phyloP scores from a whole-genome alignment of 2,329 filamentous ascomycete species.

The Calonectria naviculata region DNA sequence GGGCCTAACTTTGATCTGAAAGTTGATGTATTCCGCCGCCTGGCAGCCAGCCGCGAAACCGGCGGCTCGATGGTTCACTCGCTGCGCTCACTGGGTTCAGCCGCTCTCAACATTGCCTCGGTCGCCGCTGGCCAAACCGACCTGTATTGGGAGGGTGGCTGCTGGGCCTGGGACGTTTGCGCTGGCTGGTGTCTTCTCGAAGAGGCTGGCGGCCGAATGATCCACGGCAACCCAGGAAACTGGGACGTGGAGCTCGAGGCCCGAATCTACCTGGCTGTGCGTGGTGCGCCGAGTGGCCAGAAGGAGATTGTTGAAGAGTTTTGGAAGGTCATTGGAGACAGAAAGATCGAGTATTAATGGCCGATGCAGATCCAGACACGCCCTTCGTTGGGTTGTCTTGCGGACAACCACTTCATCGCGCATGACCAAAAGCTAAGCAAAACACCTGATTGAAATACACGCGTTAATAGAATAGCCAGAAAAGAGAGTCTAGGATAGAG shows the following conservation, averaged over 20 bases:
- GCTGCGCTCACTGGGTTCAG: constrained; percentile 76
- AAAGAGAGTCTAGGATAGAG: too few relatives aligned
- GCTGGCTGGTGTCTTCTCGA: constrained; percentile 82
- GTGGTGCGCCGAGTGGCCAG: constrained; percentile 69
- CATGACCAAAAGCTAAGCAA: background rate
- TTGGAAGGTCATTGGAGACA: constrained; percentile 69
- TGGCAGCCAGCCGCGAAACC: constrained; percentile 66
- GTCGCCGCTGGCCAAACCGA: constrained; percentile 79
- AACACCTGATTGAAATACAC: background rate
- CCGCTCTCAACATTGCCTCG: constrained; percentile 79
- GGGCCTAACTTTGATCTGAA: constrained; percentile 80
- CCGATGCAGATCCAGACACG: background rate
- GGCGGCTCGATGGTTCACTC: constrained; percentile 83
- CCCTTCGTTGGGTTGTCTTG: background rate
- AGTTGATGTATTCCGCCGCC: constrained; percentile 70
- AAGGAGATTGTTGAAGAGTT: constrained; percentile 73
- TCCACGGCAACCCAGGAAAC: constrained; percentile 77
- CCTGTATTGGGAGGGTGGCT: constrained; percentile 85
- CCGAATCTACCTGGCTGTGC: constrained; percentile 71
- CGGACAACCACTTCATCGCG: too few relatives aligned
- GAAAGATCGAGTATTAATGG: constrained; percentile 59
- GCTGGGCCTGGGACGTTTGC: constrained; percentile 88
- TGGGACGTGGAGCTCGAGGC: constrained; percentile 73
- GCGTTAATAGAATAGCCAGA: background rate
- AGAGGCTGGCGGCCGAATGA: constrained; percentile 81